Conservation (phyloP, 106 monocot genomes). For the Iris macrosiphon region DNA sequence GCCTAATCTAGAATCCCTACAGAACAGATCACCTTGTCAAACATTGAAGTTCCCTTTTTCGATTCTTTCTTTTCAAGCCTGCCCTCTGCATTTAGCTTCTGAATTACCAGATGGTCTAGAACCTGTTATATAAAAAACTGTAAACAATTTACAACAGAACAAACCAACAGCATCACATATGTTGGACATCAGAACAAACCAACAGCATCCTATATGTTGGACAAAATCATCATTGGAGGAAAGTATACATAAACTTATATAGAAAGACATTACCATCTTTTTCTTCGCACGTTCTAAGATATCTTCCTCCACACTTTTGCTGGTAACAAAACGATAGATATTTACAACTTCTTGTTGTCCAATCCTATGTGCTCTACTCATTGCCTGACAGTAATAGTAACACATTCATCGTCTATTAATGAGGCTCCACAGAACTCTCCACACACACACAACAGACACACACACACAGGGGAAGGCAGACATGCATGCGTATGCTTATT, state of each 20-base stretch:
- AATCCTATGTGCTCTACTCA: slow-evolving; percentile 98
- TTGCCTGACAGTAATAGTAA: slow-evolving; percentile 59
- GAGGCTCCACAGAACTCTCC: too few species aligned
- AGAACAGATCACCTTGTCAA: slow-evolving; percentile 98
- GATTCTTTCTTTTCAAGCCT: slow-evolving; percentile 98
- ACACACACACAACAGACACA: background rate
- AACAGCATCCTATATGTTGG: background rate
- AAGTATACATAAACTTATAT: background rate
- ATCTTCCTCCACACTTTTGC: slow-evolving; percentile 99
- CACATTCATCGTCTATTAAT: too few species aligned
- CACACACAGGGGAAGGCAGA: background rate
- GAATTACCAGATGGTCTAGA: slow-evolving; percentile 97
- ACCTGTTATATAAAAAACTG: slow-evolving; percentile 38
- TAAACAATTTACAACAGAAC: background rate
- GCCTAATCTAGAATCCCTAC: background rate
- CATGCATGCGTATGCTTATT: too few species aligned
- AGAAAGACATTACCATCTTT: slow-evolving; percentile 99
- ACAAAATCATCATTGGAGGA: background rate
- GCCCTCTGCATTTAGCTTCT: slow-evolving; percentile 98
- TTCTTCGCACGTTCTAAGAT: slow-evolving; percentile 99
- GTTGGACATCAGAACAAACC: background rate
- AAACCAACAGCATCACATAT: background rate
- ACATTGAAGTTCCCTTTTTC: slow-evolving; percentile 87
- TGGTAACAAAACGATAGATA: slow-evolving; percentile 96
- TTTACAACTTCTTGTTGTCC: slow-evolving; percentile 98